These are phyloP conservation scores for Neophaeococcomyces mojaviensis DNA, from an alignment of 2,329 filamentous ascomycete genomes.

Conservation along the genomic window DNA sequence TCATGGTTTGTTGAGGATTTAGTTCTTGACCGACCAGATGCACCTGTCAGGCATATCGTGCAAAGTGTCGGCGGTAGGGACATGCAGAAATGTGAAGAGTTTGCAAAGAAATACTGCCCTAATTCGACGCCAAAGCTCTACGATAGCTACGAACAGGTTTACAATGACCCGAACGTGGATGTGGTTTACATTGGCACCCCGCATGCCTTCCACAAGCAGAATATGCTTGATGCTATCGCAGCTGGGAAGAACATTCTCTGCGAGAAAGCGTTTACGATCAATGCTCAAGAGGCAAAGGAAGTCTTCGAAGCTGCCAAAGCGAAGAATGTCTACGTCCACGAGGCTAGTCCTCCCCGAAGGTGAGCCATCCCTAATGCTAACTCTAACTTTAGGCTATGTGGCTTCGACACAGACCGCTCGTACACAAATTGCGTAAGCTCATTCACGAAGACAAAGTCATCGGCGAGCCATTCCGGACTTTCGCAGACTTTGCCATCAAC, in stretches of 20 bases:
- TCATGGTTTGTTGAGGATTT: constrained; percentile 42
- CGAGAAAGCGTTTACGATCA: constrained; percentile 86
- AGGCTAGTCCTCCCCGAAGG: no score
- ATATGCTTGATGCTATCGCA: constrained; percentile 71
- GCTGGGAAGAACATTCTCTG: constrained; percentile 83
- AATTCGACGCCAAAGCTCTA: constrained; percentile 11
- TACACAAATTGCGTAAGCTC: constrained; percentile 53
- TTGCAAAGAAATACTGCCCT: constrained; percentile 28
- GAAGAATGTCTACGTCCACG: constrained; percentile 72
- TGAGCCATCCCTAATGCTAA: no score
- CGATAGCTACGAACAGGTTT: constrained; percentile 15
- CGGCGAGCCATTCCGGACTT: constrained; percentile 50
- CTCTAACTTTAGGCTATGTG: constrained; percentile 58
- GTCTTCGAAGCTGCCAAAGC: constrained; percentile 63
- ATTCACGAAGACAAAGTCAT: constrained; percentile 44
- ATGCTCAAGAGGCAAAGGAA: constrained; percentile 64
- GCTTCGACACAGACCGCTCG: constrained; percentile 81
- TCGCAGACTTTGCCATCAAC: constrained; percentile 41
- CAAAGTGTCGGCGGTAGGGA: constrained; percentile 39
- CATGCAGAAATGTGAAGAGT: constrained; percentile 32
- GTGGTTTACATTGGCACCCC: constrained; percentile 27
- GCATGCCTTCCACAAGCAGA: constrained; percentile 88
- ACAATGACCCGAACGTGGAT: constrained; percentile 23
- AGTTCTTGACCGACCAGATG: constrained; percentile 29
- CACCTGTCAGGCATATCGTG: constrained; percentile 35